A percentile compares a stretch with the other conserved stretches of the same genome.
These are phyloP conservation scores for Durusdinium trenchii DNA, from an alignment of 73 alveolate genomes.

Conservation along the genomic window DNA sequence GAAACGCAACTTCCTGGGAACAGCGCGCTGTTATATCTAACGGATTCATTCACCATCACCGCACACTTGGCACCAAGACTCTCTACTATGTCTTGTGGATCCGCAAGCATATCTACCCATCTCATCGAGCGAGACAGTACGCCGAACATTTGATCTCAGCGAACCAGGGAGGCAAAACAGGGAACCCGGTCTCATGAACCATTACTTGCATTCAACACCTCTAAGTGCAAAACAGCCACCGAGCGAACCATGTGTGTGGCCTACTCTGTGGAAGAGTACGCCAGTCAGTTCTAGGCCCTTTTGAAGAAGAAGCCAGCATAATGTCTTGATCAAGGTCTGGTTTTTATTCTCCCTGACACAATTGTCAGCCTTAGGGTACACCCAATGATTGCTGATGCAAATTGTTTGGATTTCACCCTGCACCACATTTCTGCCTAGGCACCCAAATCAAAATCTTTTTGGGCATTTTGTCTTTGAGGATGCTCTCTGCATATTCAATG, in stretches of 20 bases:
- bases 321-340: background rate
- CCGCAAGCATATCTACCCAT: background rate
- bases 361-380: background rate
- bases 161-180: background rate
- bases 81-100: background rate
- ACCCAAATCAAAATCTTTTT: background rate
- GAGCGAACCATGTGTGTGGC: conserved; percentile 1
- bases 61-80: background rate
- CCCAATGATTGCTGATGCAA: background rate
- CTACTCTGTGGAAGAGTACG: background rate
- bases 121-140: background rate
- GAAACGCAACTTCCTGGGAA: background rate
- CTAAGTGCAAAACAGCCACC: background rate
- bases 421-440: background rate
- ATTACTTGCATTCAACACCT: background rate
- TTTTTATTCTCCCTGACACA: background rate
- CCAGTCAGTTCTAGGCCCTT: background rate
- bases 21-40: too few species aligned
- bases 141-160: background rate
- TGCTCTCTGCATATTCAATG: background rate
- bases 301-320: background rate
- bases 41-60: background rate
- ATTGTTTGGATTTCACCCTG: background rate
- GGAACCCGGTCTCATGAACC: background rate
- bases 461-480: background rate